Evolutionary conservation across 2,329 filamentous ascomycete species (phyloP), one percentile per base, ranked within the genome.

Genomic region (Domatiomyces globalis): DNA sequence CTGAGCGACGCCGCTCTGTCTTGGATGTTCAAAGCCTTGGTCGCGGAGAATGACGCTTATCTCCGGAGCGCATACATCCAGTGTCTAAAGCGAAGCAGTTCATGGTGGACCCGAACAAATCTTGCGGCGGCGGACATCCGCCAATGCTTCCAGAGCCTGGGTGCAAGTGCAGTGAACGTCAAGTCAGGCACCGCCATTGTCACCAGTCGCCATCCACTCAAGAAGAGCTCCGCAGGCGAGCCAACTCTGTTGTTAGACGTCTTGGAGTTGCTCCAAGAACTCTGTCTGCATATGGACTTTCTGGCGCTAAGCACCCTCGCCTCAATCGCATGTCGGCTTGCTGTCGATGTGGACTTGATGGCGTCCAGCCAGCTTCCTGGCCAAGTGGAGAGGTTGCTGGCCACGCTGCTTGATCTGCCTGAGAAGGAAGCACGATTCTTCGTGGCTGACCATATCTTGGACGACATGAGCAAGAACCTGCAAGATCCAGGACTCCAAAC

Each of bases 1-100:
- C 63, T 87, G 10, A 79, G 84, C 0, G 78, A 85, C 54, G 75
- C 83, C 50, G 61, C 87, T 1, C 73, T 86, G 48, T 60, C 74
- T 15, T 89, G 85, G 84, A 69, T 87, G 2, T 63, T 71, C 36
- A 56, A 63, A 43, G 48, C 52, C 18, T 47, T 58, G n/a, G 49
- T 55, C 22, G 63, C 69, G 1, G 80, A 85, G 59, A 66, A 69
- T 43, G 74, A 75, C 29, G 68, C 72, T 43, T 71, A 77, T 45
- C 63, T 86, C 43, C 74, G 79, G 48, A 65, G 73, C 50, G 77
- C 81, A 53, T 87, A 87, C 62, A 69, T 74, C 50, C 73, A 74
- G 48, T 62, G 69, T 45, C 65, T 87, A 3, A 66, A 77, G 49
- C 67, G 71, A 33, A 62, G 68, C 48, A 73, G 71, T 48, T 56